Base-by-base conservation (phyloP, 345 rosid genomes). In the Stellera chamaejasme region DNA sequence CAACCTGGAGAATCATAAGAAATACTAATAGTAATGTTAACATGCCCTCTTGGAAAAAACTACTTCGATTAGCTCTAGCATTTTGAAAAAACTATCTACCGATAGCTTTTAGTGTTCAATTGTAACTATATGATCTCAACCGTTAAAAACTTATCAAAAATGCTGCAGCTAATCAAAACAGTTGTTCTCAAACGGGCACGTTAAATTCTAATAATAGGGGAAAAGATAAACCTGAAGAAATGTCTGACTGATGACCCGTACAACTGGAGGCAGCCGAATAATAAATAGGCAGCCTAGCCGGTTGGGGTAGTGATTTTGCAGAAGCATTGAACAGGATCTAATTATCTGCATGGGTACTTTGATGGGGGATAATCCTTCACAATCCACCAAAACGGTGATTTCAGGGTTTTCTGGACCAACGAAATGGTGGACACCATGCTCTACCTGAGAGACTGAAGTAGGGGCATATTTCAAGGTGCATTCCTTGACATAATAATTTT, bases 251-350 rank as follows among this genome's bases (percentile, higher is more conserved):
- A 89, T 77, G 61, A 89, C 97, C 49, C 96, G 81, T 60, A 87
- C 78, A 63, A 89, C 84, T 19, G 96, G 78, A 75, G 91, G 91
- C 76, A 93, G 96, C 43, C 86, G 85, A 58, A 93, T 81, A 60
- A 87, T 84, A 75, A 89, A 77, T 71, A 87, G 73, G 71, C 70
- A 77, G 69, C 94, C 96, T 46, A 93, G 97, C 49, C 83, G 79
- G 63, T 81, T 80, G 15, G 99, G 99, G 72, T 73, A 93, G 69
- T 93, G 84, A 68, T 89, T 91, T 77, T 93, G 99, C 52, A 93
- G 79, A 67, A 88, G 72, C 47, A 87, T 75, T 42, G 89, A 84
- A 67, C 97, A 84, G 16, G 95, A 84, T 76, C 94, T 82, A 73
- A 89, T 58, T 75, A 84, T 73, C 62, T 93, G 99, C 96, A 93